Conservation (phyloP, 768 basidiomycete genomes). For the Phylloporus sp. region DNA sequence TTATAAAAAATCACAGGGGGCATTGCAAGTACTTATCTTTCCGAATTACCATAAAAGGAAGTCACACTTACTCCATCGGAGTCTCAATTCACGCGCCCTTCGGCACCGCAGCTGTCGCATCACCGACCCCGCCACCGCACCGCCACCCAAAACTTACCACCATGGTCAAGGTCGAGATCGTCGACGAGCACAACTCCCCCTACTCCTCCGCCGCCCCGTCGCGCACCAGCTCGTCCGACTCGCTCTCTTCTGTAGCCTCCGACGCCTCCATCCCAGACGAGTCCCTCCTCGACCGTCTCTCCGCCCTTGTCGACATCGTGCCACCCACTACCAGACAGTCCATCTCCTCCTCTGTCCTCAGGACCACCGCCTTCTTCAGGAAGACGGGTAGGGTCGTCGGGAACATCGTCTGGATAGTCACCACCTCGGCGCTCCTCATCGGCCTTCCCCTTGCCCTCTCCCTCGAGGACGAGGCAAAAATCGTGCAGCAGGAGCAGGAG, state of each 20-base stretch:
- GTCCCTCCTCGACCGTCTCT: slow-evolving; percentile 80
- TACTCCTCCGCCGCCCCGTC: slow-evolving; percentile 76
- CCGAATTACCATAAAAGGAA: slow-evolving; percentile 7
- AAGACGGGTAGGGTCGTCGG: slow-evolving; percentile 71
- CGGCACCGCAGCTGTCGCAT: slow-evolving; percentile 33
- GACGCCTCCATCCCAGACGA: slow-evolving; percentile 69
- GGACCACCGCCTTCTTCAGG: slow-evolving; percentile 61
- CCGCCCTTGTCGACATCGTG: slow-evolving; percentile 93
- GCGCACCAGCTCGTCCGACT: slow-evolving; percentile 61
- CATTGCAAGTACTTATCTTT: slow-evolving; percentile 24
- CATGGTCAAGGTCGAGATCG: slow-evolving; percentile 94
- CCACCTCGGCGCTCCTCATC: slow-evolving; percentile 89
- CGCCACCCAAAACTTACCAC: slow-evolving; percentile 17
- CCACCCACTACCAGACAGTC: slow-evolving; percentile 84
- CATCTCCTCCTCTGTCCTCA: slow-evolving; percentile 58
- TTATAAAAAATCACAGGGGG: slow-evolving; percentile 23
- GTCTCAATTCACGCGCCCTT: slow-evolving; percentile 17
- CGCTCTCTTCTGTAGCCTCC: slow-evolving; percentile 78
- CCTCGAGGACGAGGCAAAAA: slow-evolving; percentile 94
- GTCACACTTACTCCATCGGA: slow-evolving; percentile 17
- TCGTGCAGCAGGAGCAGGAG: slow-evolving; percentile 92
- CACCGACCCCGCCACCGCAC: slow-evolving; percentile 20
- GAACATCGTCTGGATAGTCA: slow-evolving; percentile 91
- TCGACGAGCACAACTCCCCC: slow-evolving; percentile 73
- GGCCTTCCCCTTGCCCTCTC: slow-evolving; percentile 90